Percentiles rank a stretch among this genome's conserved stretches.
Conservation (phyloP, 768 basidiomycete genomes). For the Pluteus cervinus region DNA sequence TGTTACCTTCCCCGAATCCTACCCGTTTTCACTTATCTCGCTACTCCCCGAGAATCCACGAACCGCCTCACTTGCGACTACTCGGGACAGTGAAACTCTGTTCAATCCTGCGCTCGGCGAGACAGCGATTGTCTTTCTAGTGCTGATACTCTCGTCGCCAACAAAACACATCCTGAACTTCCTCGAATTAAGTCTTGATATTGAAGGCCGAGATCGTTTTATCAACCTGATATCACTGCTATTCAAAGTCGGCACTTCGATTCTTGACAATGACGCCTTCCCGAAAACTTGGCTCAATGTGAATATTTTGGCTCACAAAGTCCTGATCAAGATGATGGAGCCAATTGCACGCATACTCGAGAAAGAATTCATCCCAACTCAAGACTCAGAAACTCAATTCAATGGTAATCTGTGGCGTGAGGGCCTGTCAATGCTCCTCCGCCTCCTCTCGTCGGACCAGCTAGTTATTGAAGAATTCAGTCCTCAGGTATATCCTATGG, state of each 20-base stretch:
- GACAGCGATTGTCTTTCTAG: slow-evolving; percentile 77
- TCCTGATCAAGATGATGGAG: slow-evolving; percentile 84
- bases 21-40: slow-evolving; percentile 82
- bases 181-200: slow-evolving; percentile 75
- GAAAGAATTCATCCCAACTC: slow-evolving; percentile 72
- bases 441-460: slow-evolving; percentile 83
- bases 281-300: slow-evolving; percentile 90
- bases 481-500: slow-evolving; percentile 59
- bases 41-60: slow-evolving; percentile 52
- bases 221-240: slow-evolving; percentile 64
- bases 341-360: slow-evolving; percentile 74
- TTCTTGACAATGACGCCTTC: slow-evolving; percentile 84
- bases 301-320: slow-evolving; percentile 82
- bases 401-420: slow-evolving; percentile 77
- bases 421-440: slow-evolving; percentile 75
- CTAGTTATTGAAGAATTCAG: slow-evolving; percentile 93
- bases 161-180: slow-evolving; percentile 72
- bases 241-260: slow-evolving; percentile 76
- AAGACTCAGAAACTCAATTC: slow-evolving; percentile 59
- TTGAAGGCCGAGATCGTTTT: slow-evolving; percentile 84
- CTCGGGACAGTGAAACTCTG: slow-evolving; percentile 35
- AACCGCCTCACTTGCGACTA: slow-evolving; percentile 23
- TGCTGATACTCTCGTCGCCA: slow-evolving; percentile 75
- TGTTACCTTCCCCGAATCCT: slow-evolving; percentile 88
- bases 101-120: slow-evolving; percentile 83